phyloP scores from a whole-genome alignment of 2,329 filamentous ascomycete species.

The Trichoderma semiorbis region DNA sequence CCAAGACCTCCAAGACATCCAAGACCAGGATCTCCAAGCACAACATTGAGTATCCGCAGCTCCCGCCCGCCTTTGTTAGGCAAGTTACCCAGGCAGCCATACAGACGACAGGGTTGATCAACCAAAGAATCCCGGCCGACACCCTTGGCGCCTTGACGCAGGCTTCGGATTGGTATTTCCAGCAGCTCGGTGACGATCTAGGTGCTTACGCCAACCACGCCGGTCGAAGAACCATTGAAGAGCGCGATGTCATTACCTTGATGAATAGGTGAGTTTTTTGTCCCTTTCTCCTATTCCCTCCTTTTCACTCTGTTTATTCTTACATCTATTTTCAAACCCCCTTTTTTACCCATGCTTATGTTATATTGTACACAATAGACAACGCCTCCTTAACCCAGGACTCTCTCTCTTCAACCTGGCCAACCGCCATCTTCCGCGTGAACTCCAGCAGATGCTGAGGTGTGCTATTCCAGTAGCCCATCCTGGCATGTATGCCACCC shows the following conservation, averaged over 20 bases:
- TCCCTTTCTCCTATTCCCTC: conserved; percentile 25
- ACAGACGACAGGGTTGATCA: conserved; percentile 61
- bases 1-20: conserved; percentile 49
- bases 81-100: conserved; percentile 68
- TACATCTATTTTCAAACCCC: background rate
- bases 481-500: conserved; percentile 27
- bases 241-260: conserved; percentile 75
- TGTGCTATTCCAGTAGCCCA: conserved; percentile 55
- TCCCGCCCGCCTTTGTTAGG: conserved; percentile 73
- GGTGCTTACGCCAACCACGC: conserved; percentile 77
- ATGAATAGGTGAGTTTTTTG: conserved; percentile 70
- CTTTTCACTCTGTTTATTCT: conserved; percentile 14
- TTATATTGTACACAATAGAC: conserved; percentile 48
- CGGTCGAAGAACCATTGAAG: conserved; percentile 79
- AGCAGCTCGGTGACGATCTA: conserved; percentile 78
- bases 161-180: conserved; percentile 88
- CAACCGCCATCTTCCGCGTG: conserved; percentile 74
- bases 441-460: conserved; percentile 77
- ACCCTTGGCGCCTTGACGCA: conserved; percentile 71
- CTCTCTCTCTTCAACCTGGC: conserved; percentile 84
- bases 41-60: conserved; percentile 70
- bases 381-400: conserved; percentile 68
- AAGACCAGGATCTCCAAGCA: conserved; percentile 56
- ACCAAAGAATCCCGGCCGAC: conserved; percentile 68
- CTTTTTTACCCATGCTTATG: background rate